Evolutionary conservation across 352 stramenopile species (phyloP), one percentile per base, ranked within the genome.

Genomic region (Phytophthora sp.): DNA sequence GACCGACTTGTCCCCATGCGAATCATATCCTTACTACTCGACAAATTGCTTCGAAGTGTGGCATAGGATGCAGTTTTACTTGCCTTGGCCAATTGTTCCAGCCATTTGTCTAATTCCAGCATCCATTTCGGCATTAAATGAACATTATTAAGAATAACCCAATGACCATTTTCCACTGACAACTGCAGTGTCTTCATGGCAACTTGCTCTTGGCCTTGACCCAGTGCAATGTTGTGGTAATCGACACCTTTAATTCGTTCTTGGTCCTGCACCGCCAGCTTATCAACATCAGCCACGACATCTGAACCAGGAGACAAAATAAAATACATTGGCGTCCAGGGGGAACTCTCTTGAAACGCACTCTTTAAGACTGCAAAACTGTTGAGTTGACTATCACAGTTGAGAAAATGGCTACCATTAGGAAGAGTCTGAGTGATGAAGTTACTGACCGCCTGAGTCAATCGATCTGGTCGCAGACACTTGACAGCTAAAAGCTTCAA

Each of bases 251-350:
- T 98, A 59, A 90, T 89, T 29, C 96, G 86, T 47, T 98, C 91
- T 29, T 94, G 80, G 67, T 98, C 90, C 39, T 96, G 88, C 3
- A 91, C 79, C 0, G 96, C 97, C 36, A 99, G 80, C 60, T 95
- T 91, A 68, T 99, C 97, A 24, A 99, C 80, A 71, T 99, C 95
- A 0, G 87, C 92, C 18, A 99, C 94, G 0, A 99, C 95, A 73
- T 99, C 98, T 0, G 96, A 97, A n/a, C 95, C 96, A 4, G 96
- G 95, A 39, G 91, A 98, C 42, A 99, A 73, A 55, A 99, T 97
- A 63, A 99, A 99, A 70, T 98, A 99, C 64, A 99, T 96, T 15
- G 97, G 97, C n/a, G 96, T 99, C 66, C 77, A 95, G 13, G 96
- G 90, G 18, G 91, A 98, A 11, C 88, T 98, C 54, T 99, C 96